Conservation (phyloP, 176 grass and related monocot genomes). For the Rhynchospora breviuscula region DNA sequence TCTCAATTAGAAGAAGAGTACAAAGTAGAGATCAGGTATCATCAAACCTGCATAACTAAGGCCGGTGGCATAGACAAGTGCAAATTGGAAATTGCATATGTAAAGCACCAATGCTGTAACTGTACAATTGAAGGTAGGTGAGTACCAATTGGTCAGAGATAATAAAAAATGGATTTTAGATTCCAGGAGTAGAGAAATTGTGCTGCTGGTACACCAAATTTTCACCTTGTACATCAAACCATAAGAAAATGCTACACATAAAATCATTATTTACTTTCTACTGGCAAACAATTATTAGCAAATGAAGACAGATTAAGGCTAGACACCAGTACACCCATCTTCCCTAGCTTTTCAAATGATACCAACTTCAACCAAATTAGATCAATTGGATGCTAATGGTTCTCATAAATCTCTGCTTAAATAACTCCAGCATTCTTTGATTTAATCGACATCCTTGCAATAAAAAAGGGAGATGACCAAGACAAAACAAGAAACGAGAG, state of each 20-base stretch:
- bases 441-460: neutral
- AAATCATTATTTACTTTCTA: neutral
- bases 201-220: neutral
- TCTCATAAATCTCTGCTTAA: neutral
- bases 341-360: neutral
- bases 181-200: neutral
- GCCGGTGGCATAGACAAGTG: slow-evolving; percentile 56
- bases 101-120: slow-evolving; percentile 53
- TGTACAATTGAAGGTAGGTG: slow-evolving; percentile 23
- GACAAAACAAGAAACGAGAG: neutral
- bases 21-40: neutral
- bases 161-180: neutral
- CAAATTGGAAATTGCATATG: slow-evolving; percentile 66
- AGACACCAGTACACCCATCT: neutral
- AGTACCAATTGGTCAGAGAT: neutral
- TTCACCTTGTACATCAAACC: neutral
- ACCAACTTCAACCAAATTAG: neutral
- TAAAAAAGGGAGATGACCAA: neutral
- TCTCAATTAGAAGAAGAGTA: neutral
- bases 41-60: slow-evolving; percentile 68
- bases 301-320: neutral
- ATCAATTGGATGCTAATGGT: neutral
- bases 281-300: neutral
- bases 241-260: neutral
- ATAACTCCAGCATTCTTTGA: neutral